phyloP scores from a whole-genome alignment of 305 asterid species.

The Fraxinus ornus region DNA sequence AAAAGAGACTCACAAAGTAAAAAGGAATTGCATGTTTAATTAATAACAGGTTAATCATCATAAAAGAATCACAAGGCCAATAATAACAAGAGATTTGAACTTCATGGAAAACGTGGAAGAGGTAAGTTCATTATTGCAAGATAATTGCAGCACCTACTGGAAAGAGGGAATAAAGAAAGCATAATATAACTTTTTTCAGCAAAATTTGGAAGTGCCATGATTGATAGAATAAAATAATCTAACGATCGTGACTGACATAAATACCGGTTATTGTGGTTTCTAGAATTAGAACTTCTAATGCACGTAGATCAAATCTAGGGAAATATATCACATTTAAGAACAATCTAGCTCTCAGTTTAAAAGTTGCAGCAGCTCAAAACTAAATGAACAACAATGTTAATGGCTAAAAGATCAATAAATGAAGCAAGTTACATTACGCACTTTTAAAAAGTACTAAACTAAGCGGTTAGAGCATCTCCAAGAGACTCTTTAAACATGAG shows the following conservation, averaged over 20 bases:
- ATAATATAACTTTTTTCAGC: neutral
- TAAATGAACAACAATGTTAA: neutral
- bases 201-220: neutral
- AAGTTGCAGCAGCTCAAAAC: neutral
- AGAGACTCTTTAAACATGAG: too few relatives aligned
- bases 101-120: neutral
- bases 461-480: neutral
- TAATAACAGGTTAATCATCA: neutral
- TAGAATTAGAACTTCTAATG: neutral
- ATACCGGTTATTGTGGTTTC: neutral
- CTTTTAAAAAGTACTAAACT: neutral
- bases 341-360: neutral
- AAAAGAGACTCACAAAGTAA: conserved; percentile 6
- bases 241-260: neutral
- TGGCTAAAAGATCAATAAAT: neutral
- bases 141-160: neutral
- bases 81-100: neutral
- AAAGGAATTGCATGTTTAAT: neutral
- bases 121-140: neutral
- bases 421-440: neutral
- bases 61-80: neutral
- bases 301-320: neutral
- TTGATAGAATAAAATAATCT: neutral
- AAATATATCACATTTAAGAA: neutral
- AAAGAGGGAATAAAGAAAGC: neutral